phyloP scores from a whole-genome alignment of 805 yeast genomes.

The Yarrowia sp. region DNA sequence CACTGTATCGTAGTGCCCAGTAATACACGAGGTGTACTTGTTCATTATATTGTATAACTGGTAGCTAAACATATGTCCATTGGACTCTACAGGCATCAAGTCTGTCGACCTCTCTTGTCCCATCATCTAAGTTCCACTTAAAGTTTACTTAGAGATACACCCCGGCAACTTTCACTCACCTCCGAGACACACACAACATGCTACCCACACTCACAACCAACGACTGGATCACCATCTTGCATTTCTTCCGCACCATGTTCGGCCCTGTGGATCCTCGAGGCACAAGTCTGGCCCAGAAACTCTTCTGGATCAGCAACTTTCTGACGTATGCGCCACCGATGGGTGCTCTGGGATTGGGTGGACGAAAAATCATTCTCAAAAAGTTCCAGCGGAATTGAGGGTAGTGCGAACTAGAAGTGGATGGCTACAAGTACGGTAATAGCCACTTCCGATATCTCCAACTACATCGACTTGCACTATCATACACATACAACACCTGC shows the following conservation, averaged over 20 bases:
- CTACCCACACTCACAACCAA: neutral
- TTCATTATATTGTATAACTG: too few relatives aligned
- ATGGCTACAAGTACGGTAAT: neutral
- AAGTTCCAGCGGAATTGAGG: neutral
- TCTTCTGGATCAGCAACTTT: slow-evolving; percentile 19
- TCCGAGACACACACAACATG: neutral
- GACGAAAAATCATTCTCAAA: slow-evolving; percentile 1
- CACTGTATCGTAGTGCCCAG: too few relatives aligned
- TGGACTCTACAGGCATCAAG: too few relatives aligned
- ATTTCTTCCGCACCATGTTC: neutral
- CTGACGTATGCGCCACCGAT: slow-evolving; percentile 22
- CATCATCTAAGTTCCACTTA: too few relatives aligned
- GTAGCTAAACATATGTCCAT: too few relatives aligned
- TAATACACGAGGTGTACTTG: too few relatives aligned
- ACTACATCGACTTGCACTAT: too few relatives aligned
- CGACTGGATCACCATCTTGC: slow-evolving; percentile 15
- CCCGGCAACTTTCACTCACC: neutral
- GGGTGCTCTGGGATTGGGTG: slow-evolving; percentile 10
- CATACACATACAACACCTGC: neutral
- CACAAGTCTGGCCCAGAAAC: neutral
- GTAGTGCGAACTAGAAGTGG: neutral
- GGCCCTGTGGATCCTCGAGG: neutral
- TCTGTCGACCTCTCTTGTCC: too few relatives aligned
- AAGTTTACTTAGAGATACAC: neutral
- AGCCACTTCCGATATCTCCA: too few relatives aligned